Evolutionary conservation across 306 rosid species (phyloP).

Genomic region (Cicer judaicum): DNA sequence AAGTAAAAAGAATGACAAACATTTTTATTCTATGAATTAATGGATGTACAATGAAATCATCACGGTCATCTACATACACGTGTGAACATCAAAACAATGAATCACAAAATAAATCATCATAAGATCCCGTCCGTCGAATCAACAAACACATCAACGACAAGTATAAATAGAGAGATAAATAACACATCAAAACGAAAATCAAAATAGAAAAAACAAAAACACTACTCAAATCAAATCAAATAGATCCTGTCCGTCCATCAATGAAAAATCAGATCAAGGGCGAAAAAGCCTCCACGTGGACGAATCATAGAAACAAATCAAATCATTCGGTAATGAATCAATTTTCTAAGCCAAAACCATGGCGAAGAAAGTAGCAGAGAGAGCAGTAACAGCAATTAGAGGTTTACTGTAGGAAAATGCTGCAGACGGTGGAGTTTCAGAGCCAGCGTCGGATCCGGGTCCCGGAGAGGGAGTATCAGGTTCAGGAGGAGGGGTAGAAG

Average conservation of each 20-base stretch:
- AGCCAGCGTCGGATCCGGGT: neutral
- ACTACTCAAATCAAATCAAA: constrained; percentile 50
- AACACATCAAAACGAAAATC: neutral
- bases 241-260: constrained; percentile 69
- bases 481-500: constrained; percentile 36
- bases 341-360: constrained; percentile 61
- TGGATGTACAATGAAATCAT: constrained; percentile 66
- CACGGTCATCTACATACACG: constrained; percentile 67
- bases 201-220: constrained; percentile 7
- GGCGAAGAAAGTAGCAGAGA: constrained; percentile 68
- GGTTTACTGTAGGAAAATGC: constrained; percentile 56
- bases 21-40: constrained; percentile 64
- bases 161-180: constrained; percentile 23
- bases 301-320: constrained; percentile 9
- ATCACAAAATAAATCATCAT: constrained; percentile 51
- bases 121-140: constrained; percentile 27
- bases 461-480: neutral
- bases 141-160: constrained; percentile 48
- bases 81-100: constrained; percentile 62
- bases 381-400: constrained; percentile 62
- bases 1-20: constrained; percentile 65
- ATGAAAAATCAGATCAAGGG: constrained; percentile 48
- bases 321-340: neutral
- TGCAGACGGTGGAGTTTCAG: constrained; percentile 32
- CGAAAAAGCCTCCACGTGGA: constrained; percentile 48